Conservation (phyloP, 257 asterid species). For the Nicotiana undulata region DNA sequence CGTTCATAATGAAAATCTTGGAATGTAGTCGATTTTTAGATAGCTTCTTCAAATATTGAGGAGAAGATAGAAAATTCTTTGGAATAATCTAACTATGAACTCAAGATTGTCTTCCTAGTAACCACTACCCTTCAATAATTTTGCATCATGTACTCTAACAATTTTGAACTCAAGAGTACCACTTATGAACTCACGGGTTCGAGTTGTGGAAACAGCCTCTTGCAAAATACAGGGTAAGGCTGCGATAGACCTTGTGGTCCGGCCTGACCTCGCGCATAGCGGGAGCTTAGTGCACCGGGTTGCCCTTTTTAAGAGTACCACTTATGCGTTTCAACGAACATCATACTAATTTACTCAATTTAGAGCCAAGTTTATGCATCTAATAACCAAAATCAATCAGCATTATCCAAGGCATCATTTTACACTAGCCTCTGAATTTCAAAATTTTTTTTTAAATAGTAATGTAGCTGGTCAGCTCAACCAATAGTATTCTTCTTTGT, state of each 20-base stretch:
- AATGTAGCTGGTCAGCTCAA: background rate
- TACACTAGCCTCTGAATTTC: background rate
- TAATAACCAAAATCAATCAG: background rate
- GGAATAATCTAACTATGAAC: background rate
- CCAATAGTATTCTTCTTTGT: background rate
- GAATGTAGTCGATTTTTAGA: background rate
- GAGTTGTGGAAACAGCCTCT: too few relatives aligned
- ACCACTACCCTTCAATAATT: background rate
- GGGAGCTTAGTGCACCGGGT: too few relatives aligned
- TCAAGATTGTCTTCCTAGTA: background rate
- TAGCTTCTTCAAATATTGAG: background rate
- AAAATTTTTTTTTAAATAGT: background rate
- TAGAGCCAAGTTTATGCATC: background rate
- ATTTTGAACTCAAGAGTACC: background rate
- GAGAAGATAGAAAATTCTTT: background rate
- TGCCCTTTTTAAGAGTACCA: too few relatives aligned
- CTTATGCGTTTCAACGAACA: background rate
- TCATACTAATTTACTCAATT: background rate
- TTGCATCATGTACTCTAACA: background rate
- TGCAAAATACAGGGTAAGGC: too few relatives aligned
- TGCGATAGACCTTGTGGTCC: too few relatives aligned
- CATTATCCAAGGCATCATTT: slow-evolving; percentile 1
- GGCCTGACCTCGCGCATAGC: too few relatives aligned
- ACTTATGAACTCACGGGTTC: too few relatives aligned
- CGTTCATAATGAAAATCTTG: background rate